Evolutionary conservation across 176 grass and related monocot genomes (phyloP).

Genomic region (Rhipidocladum racemiflorum): DNA sequence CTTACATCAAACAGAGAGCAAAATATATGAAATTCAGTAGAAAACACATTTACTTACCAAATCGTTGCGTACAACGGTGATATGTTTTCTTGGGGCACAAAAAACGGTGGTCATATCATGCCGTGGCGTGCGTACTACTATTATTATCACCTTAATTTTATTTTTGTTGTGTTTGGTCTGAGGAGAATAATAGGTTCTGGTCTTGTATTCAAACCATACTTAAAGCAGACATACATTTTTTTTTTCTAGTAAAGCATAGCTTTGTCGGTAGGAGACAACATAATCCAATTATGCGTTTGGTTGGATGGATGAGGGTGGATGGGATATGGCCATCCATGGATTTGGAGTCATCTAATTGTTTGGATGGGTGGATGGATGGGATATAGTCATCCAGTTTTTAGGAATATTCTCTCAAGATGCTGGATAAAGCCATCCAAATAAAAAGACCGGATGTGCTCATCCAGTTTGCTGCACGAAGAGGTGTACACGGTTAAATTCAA

Average conservation of each 20-base stretch:
- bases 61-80: background rate
- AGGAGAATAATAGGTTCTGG: background rate
- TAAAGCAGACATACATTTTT: background rate
- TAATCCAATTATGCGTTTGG: slow-evolving; percentile 8
- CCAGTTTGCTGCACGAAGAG: no score
- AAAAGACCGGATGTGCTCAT: no score
- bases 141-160: background rate
- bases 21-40: background rate
- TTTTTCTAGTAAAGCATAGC: background rate
- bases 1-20: slow-evolving; percentile 17
- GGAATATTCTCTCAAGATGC: no score
- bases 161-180: background rate
- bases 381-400: no score
- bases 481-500: no score
- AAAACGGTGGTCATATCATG: background rate
- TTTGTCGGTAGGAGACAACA: background rate
- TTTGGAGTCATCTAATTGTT: no score
- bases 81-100: background rate
- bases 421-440: no score
- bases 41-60: background rate
- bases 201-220: background rate
- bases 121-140: background rate
- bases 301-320: no score
- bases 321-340: no score
- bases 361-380: no score